These are phyloP conservation scores for Phytophthora citrophthora DNA, from an alignment of 352 stramenopile genomes.

Conservation along the genomic window DNA sequence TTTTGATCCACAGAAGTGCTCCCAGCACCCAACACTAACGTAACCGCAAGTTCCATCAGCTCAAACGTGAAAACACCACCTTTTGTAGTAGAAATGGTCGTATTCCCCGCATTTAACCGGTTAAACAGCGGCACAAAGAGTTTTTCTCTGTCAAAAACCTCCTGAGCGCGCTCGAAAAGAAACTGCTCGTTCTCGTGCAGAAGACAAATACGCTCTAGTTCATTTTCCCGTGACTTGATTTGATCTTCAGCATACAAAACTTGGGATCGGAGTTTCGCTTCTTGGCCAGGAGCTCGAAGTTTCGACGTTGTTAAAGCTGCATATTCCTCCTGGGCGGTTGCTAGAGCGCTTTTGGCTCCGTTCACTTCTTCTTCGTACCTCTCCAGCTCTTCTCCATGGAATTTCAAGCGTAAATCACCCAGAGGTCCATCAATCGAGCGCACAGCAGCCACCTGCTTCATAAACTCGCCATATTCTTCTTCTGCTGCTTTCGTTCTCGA, in stretches of 20 bases:
- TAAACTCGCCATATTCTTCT: slow-evolving; percentile 37
- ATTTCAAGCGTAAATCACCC: slow-evolving; percentile 56
- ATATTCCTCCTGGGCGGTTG: slow-evolving; percentile 71
- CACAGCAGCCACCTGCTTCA: slow-evolving; percentile 48
- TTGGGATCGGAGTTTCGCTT: slow-evolving; percentile 68
- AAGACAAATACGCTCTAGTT: slow-evolving; percentile 54
- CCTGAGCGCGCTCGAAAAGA: slow-evolving; percentile 65
- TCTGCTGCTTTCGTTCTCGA: slow-evolving; percentile 49
- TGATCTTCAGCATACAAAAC: slow-evolving; percentile 79
- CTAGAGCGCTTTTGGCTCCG: slow-evolving; percentile 51
- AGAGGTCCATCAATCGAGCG: slow-evolving; percentile 53
- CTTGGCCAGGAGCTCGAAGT: slow-evolving; percentile 47
- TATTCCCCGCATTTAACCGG: slow-evolving; percentile 33
- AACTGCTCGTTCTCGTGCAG: slow-evolving; percentile 81
- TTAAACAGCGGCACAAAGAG: slow-evolving; percentile 72
- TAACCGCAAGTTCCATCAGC: slow-evolving; percentile 53
- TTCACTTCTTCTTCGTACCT: slow-evolving; percentile 52
- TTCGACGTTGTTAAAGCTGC: slow-evolving; percentile 61
- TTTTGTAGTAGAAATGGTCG: background rate
- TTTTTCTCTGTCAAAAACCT: slow-evolving; percentile 60
- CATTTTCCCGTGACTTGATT: slow-evolving; percentile 66
- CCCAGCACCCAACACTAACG: slow-evolving; percentile 62
- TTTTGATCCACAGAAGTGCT: slow-evolving; percentile 60
- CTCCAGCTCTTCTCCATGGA: slow-evolving; percentile 68
- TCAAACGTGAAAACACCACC: slow-evolving; percentile 16